Conservation (phyloP, 2,329 filamentous ascomycete species). For the Clathrospora elynae region DNA sequence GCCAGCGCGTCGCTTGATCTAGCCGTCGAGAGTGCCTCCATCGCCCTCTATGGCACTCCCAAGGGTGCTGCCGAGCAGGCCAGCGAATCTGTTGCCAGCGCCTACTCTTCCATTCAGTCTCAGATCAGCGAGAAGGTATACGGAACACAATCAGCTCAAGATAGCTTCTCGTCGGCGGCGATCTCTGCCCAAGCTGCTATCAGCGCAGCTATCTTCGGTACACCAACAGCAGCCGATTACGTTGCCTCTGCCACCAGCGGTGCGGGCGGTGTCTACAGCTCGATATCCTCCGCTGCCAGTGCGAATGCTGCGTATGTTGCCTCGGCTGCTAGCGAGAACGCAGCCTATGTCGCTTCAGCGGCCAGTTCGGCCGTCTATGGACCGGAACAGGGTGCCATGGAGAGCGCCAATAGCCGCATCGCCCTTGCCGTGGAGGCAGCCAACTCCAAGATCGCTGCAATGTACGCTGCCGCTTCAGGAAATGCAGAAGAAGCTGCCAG, state of each 20-base stretch:
- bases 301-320: conserved; percentile 47
- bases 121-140: conserved; percentile 61
- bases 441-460: conserved; percentile 49
- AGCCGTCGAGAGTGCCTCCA: conserved; percentile 63
- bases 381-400: conserved; percentile 53
- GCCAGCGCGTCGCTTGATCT: conserved; percentile 62
- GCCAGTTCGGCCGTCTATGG: conserved; percentile 57
- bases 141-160: conserved; percentile 59
- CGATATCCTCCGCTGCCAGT: conserved; percentile 24
- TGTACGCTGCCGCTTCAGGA: conserved; percentile 45
- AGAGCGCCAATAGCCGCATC: conserved; percentile 52
- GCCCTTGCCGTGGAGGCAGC: conserved; percentile 52
- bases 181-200: conserved; percentile 61
- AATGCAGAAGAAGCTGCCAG: conserved; percentile 56
- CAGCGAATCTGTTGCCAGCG: conserved; percentile 59
- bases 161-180: conserved; percentile 60
- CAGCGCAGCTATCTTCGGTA: conserved; percentile 63
- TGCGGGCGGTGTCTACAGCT: conserved; percentile 43
- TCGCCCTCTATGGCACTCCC: conserved; percentile 62
- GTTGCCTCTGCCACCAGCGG: conserved; percentile 53
- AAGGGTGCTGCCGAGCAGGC: conserved; percentile 61
- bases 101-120: conserved; percentile 57
- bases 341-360: conserved; percentile 37
- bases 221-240: conserved; percentile 53
- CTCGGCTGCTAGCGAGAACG: conserved; percentile 53